Conservation (phyloP, 805 yeast genomes). For the Metschnikowia aberdeeniae region DNA sequence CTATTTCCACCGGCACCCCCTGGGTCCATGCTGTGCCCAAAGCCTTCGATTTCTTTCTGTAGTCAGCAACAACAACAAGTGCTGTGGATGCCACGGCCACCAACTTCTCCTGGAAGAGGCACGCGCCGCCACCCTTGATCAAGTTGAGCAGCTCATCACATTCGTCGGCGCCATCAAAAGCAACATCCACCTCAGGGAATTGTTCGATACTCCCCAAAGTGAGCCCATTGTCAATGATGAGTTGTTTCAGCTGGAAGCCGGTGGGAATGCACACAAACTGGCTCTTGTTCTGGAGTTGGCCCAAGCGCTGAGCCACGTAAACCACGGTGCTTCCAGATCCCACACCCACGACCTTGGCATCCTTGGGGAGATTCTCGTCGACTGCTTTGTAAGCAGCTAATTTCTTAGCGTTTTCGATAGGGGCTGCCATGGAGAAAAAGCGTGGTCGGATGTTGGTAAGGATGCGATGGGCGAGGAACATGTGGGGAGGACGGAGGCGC, state of each 20-base stretch:
- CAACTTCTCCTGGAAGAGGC: slow-evolving; percentile 91
- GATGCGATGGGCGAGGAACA: neutral
- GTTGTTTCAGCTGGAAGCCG: slow-evolving; percentile 89
- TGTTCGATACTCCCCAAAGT: slow-evolving; percentile 79
- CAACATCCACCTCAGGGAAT: slow-evolving; percentile 77
- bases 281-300: slow-evolving; percentile 53
- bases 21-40: slow-evolving; percentile 82
- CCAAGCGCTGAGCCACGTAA: slow-evolving; percentile 93
- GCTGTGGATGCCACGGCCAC: slow-evolving; percentile 76
- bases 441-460: neutral
- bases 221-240: slow-evolving; percentile 79
- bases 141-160: slow-evolving; percentile 76
- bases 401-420: slow-evolving; percentile 78
- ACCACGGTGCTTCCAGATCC: slow-evolving; percentile 98
- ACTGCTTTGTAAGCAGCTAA: slow-evolving; percentile 90
- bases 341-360: slow-evolving; percentile 77
- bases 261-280: slow-evolving; percentile 85
- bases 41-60: slow-evolving; percentile 68
- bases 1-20: slow-evolving; percentile 95
- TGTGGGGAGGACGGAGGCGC: neutral
- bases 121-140: slow-evolving; percentile 99
- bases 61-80: slow-evolving; percentile 89
- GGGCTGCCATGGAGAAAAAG: slow-evolving; percentile 16
- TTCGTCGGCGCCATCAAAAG: slow-evolving; percentile 99
- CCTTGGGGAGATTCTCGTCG: slow-evolving; percentile 71